Conservation (phyloP, 202 grass and related monocot species). For the Eragrostis tef region DNA sequence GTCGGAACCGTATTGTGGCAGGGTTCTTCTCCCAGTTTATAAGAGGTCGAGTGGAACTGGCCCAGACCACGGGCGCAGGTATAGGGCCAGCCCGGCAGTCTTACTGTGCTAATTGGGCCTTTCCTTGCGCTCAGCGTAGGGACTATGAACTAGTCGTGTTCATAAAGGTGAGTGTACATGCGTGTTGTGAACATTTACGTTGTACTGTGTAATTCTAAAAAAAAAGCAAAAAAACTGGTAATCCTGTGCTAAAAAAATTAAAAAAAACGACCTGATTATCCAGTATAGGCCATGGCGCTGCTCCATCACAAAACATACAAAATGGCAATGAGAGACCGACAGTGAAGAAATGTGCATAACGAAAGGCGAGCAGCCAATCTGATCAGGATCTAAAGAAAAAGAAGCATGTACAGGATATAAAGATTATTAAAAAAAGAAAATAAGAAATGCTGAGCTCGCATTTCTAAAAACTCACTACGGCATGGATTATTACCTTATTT, state of each 20-base stretch:
- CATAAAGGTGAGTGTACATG: too few relatives aligned
- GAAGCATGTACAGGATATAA: not conserved
- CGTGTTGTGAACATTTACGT: too few relatives aligned
- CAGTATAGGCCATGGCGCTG: not conserved
- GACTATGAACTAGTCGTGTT: too few relatives aligned
- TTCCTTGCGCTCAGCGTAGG: not conserved
- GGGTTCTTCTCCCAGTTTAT: not conserved
- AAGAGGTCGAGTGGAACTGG: not conserved
- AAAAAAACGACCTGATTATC: too few relatives aligned
- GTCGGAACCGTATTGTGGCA: not conserved
- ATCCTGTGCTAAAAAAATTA: too few relatives aligned
- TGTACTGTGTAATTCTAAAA: too few relatives aligned
- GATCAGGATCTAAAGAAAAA: not conserved
- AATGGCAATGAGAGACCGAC: too few relatives aligned
- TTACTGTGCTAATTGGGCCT: not conserved
- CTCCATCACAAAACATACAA: not conserved
- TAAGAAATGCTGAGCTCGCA: slow-evolving; percentile 46
- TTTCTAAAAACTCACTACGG: slow-evolving; percentile 34
- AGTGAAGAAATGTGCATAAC: not conserved
- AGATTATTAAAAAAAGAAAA: slow-evolving; percentile 2
- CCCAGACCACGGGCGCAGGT: not conserved
- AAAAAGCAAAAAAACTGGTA: too few relatives aligned
- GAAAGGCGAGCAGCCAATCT: too few relatives aligned
- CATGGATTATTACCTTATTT: not conserved
- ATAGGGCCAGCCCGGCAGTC: not conserved